These are phyloP conservation scores for Penicillium hordei DNA, from an alignment of 2,329 filamentous ascomycete species.

Conservation along the genomic window DNA sequence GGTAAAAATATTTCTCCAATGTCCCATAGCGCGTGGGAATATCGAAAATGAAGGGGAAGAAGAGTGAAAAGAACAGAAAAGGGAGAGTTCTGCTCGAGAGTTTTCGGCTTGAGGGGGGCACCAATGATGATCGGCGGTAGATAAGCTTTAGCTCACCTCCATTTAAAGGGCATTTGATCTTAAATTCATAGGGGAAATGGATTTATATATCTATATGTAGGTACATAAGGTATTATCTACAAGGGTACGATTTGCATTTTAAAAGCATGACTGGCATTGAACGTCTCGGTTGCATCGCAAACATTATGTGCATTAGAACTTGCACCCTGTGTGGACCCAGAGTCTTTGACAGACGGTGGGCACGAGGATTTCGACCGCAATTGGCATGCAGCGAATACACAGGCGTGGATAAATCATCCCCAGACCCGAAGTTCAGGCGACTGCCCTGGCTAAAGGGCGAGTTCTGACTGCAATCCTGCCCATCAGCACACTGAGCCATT, in stretches of 20 bases:
- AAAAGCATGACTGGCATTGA: slow-evolving; percentile 30
- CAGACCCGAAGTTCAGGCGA: slow-evolving; percentile 22
- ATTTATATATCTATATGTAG: not conserved
- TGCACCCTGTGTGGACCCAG: slow-evolving; percentile 22
- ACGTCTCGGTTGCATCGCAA: slow-evolving; percentile 28
- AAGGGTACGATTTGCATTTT: slow-evolving; percentile 4
- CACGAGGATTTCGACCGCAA: slow-evolving; percentile 18
- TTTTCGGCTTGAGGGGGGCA: not conserved
- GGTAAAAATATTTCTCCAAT: slow-evolving; percentile 39
- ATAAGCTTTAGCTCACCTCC: slow-evolving; percentile 9
- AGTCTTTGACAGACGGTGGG: slow-evolving; percentile 8
- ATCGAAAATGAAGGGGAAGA: not conserved
- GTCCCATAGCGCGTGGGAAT: slow-evolving; percentile 33
- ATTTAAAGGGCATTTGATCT: not conserved
- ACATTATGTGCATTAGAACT: slow-evolving; percentile 40
- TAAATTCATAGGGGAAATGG: not conserved
- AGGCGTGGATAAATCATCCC: slow-evolving; percentile 17
- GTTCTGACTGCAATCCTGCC: slow-evolving; percentile 24
- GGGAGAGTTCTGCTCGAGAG: not conserved
- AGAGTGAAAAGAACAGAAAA: not conserved
- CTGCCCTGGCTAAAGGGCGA: slow-evolving; percentile 21
- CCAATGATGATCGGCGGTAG: slow-evolving; percentile 9
- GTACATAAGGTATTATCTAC: not conserved
- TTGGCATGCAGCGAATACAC: slow-evolving; percentile 15
- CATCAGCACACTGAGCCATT: slow-evolving; percentile 21